Percentiles rank a stretch among this genome's conserved stretches.
These are phyloP conservation scores for Acanthochlamys bracteata DNA, from an alignment of 106 monocot species.

Conservation along the genomic window DNA sequence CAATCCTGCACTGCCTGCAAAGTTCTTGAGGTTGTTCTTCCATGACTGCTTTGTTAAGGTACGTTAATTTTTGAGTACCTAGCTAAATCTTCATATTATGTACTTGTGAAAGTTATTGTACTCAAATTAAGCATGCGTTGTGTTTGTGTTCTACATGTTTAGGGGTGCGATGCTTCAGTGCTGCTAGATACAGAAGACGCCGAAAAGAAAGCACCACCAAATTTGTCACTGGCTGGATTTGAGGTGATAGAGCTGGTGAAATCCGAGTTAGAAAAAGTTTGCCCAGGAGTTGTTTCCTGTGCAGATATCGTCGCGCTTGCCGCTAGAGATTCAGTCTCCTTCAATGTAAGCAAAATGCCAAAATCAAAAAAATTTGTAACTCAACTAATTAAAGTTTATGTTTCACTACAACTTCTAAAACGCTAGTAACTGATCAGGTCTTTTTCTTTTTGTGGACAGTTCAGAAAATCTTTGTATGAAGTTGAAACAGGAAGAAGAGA, in stretches of 20 bases:
- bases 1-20: constrained; percentile 26
- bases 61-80: not conserved
- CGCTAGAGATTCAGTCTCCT: constrained; percentile 38
- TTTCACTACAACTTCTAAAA: not conserved
- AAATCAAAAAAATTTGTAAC: not conserved
- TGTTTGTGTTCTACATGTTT: no score
- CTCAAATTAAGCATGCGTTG: no score
- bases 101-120: no score
- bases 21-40: constrained; percentile 45
- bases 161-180: constrained; percentile 58
- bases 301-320: constrained; percentile 54
- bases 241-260: constrained; percentile 50
- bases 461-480: not conserved
- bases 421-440: not conserved
- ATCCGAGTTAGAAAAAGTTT: constrained; percentile 29
- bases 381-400: not conserved
- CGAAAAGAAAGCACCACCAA: constrained; percentile 28
- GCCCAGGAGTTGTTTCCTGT: constrained; percentile 42
- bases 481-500: constrained; percentile 4
- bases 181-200: constrained; percentile 26
- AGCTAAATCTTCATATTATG: no score
- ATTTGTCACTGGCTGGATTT: constrained; percentile 28
- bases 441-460: not conserved
- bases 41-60: constrained; percentile 53
- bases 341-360: constrained; percentile 16